Evolutionary conservation across 2,329 filamentous ascomycete species (phyloP).

Genomic region (Allantophomopsis lycopodina): DNA sequence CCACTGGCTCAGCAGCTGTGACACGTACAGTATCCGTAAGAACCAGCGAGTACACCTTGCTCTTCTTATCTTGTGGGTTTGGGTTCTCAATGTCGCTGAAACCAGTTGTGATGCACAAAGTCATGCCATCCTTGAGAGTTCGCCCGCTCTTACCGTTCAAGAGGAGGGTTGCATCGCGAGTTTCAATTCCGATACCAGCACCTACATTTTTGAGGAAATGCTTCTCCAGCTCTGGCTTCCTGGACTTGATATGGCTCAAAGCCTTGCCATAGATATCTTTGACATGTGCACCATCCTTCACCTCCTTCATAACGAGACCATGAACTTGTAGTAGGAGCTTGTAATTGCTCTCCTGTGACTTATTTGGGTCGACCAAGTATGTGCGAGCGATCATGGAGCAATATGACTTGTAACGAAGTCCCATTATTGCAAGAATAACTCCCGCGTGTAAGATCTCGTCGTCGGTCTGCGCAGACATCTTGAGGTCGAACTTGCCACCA

Average conservation of each 20-base stretch:
- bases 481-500: conserved; percentile 87
- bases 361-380: conserved; percentile 94
- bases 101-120: conserved; percentile 77
- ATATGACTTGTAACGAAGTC: conserved; percentile 91
- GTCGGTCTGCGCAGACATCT: conserved; percentile 65
- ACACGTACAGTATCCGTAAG: conserved; percentile 91
- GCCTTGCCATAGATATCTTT: conserved; percentile 93
- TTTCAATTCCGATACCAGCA: conserved; percentile 85
- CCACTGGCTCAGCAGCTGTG: conserved; percentile 59
- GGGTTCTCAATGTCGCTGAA: conserved; percentile 83
- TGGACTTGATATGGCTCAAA: conserved; percentile 63
- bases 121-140: conserved; percentile 91
- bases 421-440: conserved; percentile 85
- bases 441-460: conserved; percentile 76
- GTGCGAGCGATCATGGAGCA: conserved; percentile 85
- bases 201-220: conserved; percentile 90
- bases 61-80: conserved; percentile 78
- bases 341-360: conserved; percentile 88
- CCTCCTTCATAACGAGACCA: conserved; percentile 78
- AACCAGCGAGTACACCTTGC: conserved; percentile 76
- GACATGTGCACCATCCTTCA: conserved; percentile 71
- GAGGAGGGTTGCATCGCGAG: conserved; percentile 68
- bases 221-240: conserved; percentile 91
- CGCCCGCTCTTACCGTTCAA: conserved; percentile 79
- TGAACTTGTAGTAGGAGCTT: conserved; percentile 77